Base-by-base conservation (phyloP, 805 yeast species). In the Henningerozyma blattae region DNA sequence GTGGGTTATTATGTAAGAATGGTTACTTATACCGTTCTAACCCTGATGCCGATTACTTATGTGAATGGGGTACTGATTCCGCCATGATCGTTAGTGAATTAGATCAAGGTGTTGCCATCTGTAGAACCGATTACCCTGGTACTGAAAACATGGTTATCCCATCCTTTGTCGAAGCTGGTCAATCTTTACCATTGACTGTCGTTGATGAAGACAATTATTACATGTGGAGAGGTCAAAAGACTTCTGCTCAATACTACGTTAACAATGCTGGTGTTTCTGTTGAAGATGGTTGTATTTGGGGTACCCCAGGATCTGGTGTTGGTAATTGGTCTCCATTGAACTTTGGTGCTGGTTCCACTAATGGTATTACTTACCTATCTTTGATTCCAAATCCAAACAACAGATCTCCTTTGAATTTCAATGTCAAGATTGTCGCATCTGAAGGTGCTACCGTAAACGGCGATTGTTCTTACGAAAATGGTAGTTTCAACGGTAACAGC, bases 101-200 rank as follows among this genome's bases (percentile, higher is more conserved):
- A 41, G 52, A 58, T 44, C 56, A 77, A 43, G 69, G 68, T 36
- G 89, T 89, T 52, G 89, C 97, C 39, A 67, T 91, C 55, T 91
- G 98, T 73, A 82, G 96, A 70, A 89, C 98, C 45, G 98, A 89
- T 61, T 89, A 89, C 75, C 98, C 98, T 56, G 98, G 98, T 68
- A 79, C 96, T 46, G 98, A 89, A 70, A 86, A 87, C 74, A 91
- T 89, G 97, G 93, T 77, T 48, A 72, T 89, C 43, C 97, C 98
- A 61, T 86, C 96, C 40, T 66, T 71, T 41, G 82, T 87, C 38
- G 61, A 59, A 30, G 84, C 81, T 39, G 95, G 95, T 50, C 49
- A 66, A 27, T 48, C 71, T 33, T 58, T 67, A 52, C 79, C 81
- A 42, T 67, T 86, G 50, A 70, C 95, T 37, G 93, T 80, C 47